A percentile compares a stretch with the other conserved stretches of the same genome.
Evolutionary conservation across 2,329 filamentous ascomycete genomes (phyloP).

Genomic region (Colletotrichum sp.): DNA sequence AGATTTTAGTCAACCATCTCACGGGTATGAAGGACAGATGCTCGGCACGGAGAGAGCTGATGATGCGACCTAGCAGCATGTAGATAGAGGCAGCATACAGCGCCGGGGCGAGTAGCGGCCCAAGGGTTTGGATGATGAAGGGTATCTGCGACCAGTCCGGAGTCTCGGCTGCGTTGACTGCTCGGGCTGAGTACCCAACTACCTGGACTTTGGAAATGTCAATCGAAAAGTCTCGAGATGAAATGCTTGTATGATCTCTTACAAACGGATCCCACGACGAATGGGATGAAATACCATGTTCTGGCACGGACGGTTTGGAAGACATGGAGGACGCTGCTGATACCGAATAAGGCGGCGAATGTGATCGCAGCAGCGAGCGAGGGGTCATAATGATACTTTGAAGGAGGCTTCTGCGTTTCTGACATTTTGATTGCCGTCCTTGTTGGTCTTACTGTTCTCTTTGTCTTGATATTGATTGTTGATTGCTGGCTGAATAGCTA

Average conservation of each 20-base stretch:
- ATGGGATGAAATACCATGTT: neutral
- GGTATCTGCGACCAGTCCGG: neutral
- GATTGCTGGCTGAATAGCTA: neutral
- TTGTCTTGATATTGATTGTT: no score
- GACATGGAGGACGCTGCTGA: neutral
- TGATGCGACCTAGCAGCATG: neutral
- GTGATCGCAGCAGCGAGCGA: neutral
- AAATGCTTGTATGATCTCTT: neutral
- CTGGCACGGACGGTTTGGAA: neutral
- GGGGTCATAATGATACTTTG: neutral
- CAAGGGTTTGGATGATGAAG: neutral
- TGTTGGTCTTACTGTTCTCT: neutral
- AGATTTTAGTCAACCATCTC: neutral
- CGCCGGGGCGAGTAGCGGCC: neutral
- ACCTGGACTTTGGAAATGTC: neutral
- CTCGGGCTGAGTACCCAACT: neutral
- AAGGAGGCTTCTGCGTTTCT: neutral
- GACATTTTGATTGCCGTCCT: neutral
- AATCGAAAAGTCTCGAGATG: rapidly evolving
- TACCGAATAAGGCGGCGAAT: neutral
- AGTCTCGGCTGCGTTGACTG: neutral
- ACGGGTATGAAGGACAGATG: neutral
- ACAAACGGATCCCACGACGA: neutral
- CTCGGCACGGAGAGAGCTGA: neutral
- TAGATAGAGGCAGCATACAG: neutral